These are phyloP conservation scores for Xylaria sp. DNA, from an alignment of 2,329 filamentous ascomycete species.

Conservation along the genomic window DNA sequence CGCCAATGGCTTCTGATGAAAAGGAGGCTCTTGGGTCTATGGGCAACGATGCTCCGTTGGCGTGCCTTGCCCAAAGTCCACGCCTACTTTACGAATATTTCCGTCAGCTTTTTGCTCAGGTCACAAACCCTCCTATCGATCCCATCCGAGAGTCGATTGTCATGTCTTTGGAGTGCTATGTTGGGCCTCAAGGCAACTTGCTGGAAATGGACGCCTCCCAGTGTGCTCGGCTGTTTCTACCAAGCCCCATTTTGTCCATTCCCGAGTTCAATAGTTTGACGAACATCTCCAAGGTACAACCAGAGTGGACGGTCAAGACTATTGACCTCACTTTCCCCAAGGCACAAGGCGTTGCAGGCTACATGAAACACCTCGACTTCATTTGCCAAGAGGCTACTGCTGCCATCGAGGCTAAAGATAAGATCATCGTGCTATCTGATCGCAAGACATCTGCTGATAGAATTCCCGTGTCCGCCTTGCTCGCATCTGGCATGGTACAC, in stretches of 20 bases:
- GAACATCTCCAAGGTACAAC: conserved; percentile 77
- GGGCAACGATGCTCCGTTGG: conserved; percentile 95
- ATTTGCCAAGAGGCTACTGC: conserved; percentile 88
- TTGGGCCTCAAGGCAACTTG: conserved; percentile 94
- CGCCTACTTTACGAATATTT: conserved; percentile 96
- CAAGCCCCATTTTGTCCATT: conserved; percentile 88
- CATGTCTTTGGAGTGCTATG: conserved; percentile 97
- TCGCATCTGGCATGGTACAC: conserved; percentile 93
- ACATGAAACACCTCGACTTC: conserved; percentile 85
- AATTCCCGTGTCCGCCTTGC: conserved; percentile 84
- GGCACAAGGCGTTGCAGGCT: conserved; percentile 82
- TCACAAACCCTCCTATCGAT: conserved; percentile 97
- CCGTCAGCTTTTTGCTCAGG: conserved; percentile 95
- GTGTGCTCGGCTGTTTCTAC: conserved; percentile 85
- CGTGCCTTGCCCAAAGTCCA: conserved; percentile 89
- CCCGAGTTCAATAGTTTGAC: conserved; percentile 90
- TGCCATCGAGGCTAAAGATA: conserved; percentile 84
- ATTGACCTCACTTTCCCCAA: conserved; percentile 97
- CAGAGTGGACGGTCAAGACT: conserved; percentile 85
- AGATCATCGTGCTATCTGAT: conserved; percentile 89
- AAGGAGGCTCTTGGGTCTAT: conserved; percentile 98
- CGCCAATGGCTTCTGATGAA: conserved; percentile 95
- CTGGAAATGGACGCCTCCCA: conserved; percentile 93
- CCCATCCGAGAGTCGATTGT: conserved; percentile 97
- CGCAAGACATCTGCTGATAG: conserved; percentile 84